These are phyloP conservation scores for Pyrenophora tritici-repentis DNA, from an alignment of 2,329 filamentous ascomycete genomes.

Conservation along the genomic window DNA sequence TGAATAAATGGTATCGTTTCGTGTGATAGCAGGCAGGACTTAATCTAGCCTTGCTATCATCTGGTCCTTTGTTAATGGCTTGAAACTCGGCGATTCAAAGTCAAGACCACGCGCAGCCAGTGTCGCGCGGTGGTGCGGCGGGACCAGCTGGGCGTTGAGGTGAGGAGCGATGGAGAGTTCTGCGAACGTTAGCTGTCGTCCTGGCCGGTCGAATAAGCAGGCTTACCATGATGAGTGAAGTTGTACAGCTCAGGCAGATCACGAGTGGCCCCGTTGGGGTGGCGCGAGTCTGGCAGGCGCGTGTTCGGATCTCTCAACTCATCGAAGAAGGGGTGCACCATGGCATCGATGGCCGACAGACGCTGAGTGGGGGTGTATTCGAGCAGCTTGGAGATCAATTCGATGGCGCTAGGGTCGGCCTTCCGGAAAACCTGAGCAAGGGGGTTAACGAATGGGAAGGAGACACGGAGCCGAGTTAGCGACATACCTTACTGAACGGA, in stretches of 20 bases:
- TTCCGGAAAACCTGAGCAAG: constrained; percentile 81
- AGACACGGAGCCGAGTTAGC: not conserved
- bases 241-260: constrained; percentile 90
- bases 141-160: constrained; percentile 87
- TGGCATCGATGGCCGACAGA: constrained; percentile 89
- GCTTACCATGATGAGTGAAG: constrained; percentile 89
- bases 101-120: constrained; percentile 81
- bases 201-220: not conserved
- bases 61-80: constrained; percentile 86
- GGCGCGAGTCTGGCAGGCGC: constrained; percentile 90
- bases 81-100: constrained; percentile 80
- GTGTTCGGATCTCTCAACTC: constrained; percentile 92
- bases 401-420: constrained; percentile 89
- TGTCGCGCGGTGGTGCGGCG: constrained; percentile 75
- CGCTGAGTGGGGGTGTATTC: constrained; percentile 98
- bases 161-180: constrained; percentile 94
- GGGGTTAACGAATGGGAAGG: constrained; percentile 3
- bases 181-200: constrained; percentile 47
- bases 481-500: constrained; percentile 87
- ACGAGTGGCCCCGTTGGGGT: constrained; percentile 76
- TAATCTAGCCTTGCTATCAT: constrained; percentile 98
- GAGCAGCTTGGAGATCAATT: constrained; percentile 88
- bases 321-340: constrained; percentile 99
- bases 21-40: constrained; percentile 37
- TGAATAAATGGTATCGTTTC: constrained; percentile 50